A percentile compares a stretch with the other conserved stretches of the same genome.
phyloP scores from a whole-genome alignment of 2,329 filamentous ascomycete species.

The Celoporthe dispersa region DNA sequence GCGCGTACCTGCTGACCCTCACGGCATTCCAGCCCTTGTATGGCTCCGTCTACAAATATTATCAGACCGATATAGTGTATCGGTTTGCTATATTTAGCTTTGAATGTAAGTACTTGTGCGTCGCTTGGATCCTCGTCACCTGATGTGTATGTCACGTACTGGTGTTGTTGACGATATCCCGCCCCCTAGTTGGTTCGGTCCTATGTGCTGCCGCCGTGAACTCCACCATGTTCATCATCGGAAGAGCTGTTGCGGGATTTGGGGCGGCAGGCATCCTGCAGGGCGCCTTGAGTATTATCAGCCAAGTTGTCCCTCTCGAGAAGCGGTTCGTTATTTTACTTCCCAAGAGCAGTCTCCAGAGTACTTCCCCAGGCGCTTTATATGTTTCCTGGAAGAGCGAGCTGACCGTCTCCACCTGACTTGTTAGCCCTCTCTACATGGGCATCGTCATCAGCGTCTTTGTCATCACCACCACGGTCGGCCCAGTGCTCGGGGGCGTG shows the following conservation, averaged over 20 bases:
- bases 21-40: conserved; percentile 43
- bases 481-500: conserved; percentile 43
- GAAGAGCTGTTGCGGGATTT: background rate
- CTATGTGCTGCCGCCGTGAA: conserved; percentile 1
- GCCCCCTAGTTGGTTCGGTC: background rate
- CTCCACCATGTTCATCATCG: background rate
- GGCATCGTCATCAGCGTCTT: conserved; percentile 42
- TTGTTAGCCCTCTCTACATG: conserved; percentile 29
- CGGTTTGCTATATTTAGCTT: background rate
- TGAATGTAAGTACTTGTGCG: background rate
- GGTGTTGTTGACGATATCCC: too few species aligned
- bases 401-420: background rate
- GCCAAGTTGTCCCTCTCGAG: background rate
- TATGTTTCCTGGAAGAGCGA: background rate
- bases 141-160: background rate
- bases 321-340: background rate
- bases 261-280: background rate
- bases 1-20: conserved; percentile 33
- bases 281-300: background rate
- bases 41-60: conserved; percentile 28
- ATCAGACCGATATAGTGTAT: background rate
- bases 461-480: conserved; percentile 40
- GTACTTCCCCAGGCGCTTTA: too few species aligned
- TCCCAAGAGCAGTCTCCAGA: background rate
- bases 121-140: background rate